A percentile compares a stretch with the other conserved stretches of the same genome.
These are phyloP conservation scores for Vicia faba DNA, from an alignment of 306 rosid genomes.

Conservation along the genomic window DNA sequence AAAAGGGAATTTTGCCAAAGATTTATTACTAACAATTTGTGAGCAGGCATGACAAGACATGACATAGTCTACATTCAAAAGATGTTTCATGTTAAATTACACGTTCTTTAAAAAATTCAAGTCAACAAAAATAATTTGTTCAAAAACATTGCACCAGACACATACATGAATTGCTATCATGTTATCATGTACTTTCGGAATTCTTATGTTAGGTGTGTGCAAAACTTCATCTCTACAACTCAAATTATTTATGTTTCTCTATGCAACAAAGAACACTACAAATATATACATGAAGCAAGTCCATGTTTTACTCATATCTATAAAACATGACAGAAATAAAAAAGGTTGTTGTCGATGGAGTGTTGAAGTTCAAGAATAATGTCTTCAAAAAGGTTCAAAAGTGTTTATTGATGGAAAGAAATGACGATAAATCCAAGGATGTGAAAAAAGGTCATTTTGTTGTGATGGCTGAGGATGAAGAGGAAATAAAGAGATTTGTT, in stretches of 20 bases:
- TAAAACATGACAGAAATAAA: background rate
- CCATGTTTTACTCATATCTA: background rate
- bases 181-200: slow-evolving; percentile 10
- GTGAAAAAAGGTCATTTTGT: slow-evolving; percentile 83
- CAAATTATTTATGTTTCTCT: background rate
- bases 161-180: slow-evolving; percentile 58
- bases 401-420: slow-evolving; percentile 39
- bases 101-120: slow-evolving; percentile 1
- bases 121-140: background rate
- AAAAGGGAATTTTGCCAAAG: too few species aligned
- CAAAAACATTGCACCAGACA: slow-evolving; percentile 22
- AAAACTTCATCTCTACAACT: slow-evolving; percentile 3
- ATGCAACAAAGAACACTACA: slow-evolving; percentile 13
- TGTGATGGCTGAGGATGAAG: slow-evolving; percentile 60
- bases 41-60: slow-evolving; percentile 32
- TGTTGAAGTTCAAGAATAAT: slow-evolving; percentile 47
- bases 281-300: slow-evolving; percentile 8
- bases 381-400: slow-evolving; percentile 57
- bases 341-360: slow-evolving; percentile 46
- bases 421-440: slow-evolving; percentile 29
- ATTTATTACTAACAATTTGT: too few species aligned
- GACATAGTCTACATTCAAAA: slow-evolving; percentile 30
- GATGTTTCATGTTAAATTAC: slow-evolving; percentile 50
- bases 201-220: slow-evolving; percentile 26
- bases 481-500: slow-evolving; percentile 56